Evolutionary conservation across 2,329 filamentous ascomycete genomes (phyloP), one percentile per base, ranked within the genome.

Genomic region (Plenodomus biglobosus): DNA sequence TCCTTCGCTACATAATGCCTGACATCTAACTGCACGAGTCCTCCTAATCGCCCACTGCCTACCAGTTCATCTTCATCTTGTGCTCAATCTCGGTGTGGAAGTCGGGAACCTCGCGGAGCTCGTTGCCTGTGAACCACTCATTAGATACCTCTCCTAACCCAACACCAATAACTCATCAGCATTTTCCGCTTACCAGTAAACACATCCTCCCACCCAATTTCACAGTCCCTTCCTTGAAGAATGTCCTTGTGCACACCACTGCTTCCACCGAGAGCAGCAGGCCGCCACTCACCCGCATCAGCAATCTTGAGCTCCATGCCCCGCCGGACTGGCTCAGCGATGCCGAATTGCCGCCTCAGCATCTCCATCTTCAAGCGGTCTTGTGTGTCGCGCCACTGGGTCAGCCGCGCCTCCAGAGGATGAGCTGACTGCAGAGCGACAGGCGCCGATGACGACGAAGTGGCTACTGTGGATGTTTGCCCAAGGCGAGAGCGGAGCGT

Each of bases 221-320:
- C 86, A 21, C 81, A 76, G 71, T 97, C 94, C 66, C 85, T 78
- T 3, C 91, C 92, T 52, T 80, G 81, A 66, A 99, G 76, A 55
- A 99, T 90, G 71, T 97, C 92, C 78, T 90, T 89, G 76, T 96
- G 92, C 42, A 97, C 80, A 66, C 85, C 84, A 10, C 82, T 80
- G 40, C 77, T 74, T 32, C 85, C 84, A 38, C 84, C 81, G 46
- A 95, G 77, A 38, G 83, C 85, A 62, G 83, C 76, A 40, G 90
- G 90, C 65, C 85, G 81, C 87, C 91, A 95, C 73, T 89, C 85
- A 56, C 90, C 87, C 52, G 87, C 85, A 53, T 84, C 78, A 16
- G 89, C 85, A 69, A 95, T 92, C 82, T 90, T 89, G 72, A 96
- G 80, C 79, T 99, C 94, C 94, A 99, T 96, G 53, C 87, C 89